Evolutionary conservation across 2,329 filamentous ascomycete genomes (phyloP), one percentile per base, ranked within the genome.

Genomic region (Neophaeococcomyces aloes): DNA sequence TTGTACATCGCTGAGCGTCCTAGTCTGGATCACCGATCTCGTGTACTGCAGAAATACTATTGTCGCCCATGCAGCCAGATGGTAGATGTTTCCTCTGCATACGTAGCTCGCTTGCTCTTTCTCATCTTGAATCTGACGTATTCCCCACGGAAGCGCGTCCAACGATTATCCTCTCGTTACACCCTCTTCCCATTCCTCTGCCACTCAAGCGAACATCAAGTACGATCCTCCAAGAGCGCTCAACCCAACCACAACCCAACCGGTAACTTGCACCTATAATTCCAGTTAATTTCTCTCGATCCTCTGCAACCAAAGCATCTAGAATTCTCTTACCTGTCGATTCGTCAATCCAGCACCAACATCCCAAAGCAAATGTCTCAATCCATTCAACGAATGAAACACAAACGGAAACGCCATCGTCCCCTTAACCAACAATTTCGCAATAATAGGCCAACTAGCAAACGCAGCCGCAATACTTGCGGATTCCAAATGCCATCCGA

Each of bases 321-420:
- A n/a, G n/a, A n/a, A n/a, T n/a, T n/a, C n/a, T n/a, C 77, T 75
- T 48, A 85, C 79, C 57, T 73, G 66, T 63, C 73, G 66, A 60
- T 84, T 84, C 56, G 67, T 72, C 48, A 85, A 72, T 39, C 71
- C 68, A 55, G 67, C 66, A 40, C 77, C 79, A 30, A 73, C 63
- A 68, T 86, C 81, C 81, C 81, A 85, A 13, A 70, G 58, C 69
- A 86, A 68, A 74, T 85, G 81, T 59, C 81, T 74, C 15, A 85
- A 29, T n/a, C 81, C 81, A 59, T 83, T 84, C 56, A 80, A 67
- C 48, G 60, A 64, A 63, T 86, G 81, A 64, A 75, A 85, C 38
- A 76, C 76, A 61, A 86, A 83, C 3, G 79, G 79, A 51, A 77
- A 63, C 13, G 78, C 78, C 32, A 80, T 55, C 25, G 66, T 58